Evolutionary conservation across 2,329 filamentous ascomycete species (phyloP), one percentile per base, ranked within the genome.

Genomic region (Paecilomyces dactylethromorphus): DNA sequence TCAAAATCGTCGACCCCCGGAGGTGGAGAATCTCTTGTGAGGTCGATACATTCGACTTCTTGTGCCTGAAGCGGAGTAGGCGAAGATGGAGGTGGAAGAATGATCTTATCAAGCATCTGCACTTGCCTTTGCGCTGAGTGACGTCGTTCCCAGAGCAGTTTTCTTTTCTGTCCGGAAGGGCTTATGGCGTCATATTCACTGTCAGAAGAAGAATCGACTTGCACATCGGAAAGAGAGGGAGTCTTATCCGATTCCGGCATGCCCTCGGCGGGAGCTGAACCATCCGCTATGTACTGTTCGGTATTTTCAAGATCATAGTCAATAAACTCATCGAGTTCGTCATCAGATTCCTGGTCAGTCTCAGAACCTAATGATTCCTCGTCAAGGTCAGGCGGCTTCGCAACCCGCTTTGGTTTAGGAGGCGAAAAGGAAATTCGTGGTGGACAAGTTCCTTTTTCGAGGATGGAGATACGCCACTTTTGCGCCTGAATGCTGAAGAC

Each of bases 401-500:
- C 26, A 1, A 51, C 24, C 11, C 55, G 55, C 29, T 56, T 51
- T 4, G 60, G 54, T 22, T 51, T 56, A 33, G 58, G 57, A 53
- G 66, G 61, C 11, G 59, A 59, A 35, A 59, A 53, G 53, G 59
- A 54, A 54, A 66, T 59, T 54, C 65, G 72, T 12, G 63, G 68
- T 7, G 70, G 74, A 53, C 67, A 73, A 53, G 60, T 66, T 12
- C 67, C 67, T 39, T 65, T 63, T 56, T 74, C 66, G 61, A 82
- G 72, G 1, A 80, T 68, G 10, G 68, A 66, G 33, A 79, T 69
- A 54, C 76, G 77, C 79, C 80, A 85, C 29, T 69, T 68, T 24
- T 68, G 65, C 26, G 66, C 65, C 62, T 79, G 69, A 54, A 83
- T 82, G 57, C 88, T 82, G 35, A 84, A 81, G 0, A 96, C 74